A percentile compares a stretch with the other conserved stretches of the same genome.
These are phyloP conservation scores for Wickerhamiella infanticola DNA, from an alignment of 1,139 yeast species.

Conservation along the genomic window DNA sequence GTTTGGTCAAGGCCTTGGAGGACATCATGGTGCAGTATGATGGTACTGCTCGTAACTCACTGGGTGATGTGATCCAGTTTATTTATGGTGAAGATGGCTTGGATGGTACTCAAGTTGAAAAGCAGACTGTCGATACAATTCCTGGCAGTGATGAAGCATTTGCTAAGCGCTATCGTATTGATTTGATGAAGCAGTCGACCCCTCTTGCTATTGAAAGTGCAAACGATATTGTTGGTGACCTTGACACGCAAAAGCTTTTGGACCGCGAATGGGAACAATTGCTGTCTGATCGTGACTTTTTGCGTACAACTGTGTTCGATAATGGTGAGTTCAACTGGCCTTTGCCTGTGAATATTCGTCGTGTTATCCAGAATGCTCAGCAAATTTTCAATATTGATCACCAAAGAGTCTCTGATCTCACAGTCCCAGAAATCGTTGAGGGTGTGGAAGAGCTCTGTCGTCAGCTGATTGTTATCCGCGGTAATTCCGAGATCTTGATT, in stretches of 20 bases:
- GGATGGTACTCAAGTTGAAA: conserved; percentile 96
- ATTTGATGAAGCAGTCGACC: conserved; percentile 35
- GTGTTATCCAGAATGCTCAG: conserved; percentile 93
- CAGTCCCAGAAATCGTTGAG: conserved; percentile 59
- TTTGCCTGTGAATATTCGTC: conserved; percentile 89
- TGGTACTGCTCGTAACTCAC: conserved; percentile 94
- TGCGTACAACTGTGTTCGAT: conserved; percentile 68
- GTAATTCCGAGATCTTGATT: conserved; percentile 50
- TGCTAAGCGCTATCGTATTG: conserved; percentile 74
- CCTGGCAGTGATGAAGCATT: conserved; percentile 82
- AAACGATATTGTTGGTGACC: conserved; percentile 79
- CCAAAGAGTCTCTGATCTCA: conserved; percentile 77
- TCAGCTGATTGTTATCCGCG: conserved; percentile 66
- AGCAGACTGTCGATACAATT: conserved; percentile 90
- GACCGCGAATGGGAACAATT: conserved; percentile 79
- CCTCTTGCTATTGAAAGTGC: conserved; percentile 65
- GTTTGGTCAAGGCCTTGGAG: conserved; percentile 94
- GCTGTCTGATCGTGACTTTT: conserved; percentile 54
- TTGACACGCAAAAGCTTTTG: conserved; percentile 59
- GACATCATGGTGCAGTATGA: conserved; percentile 98
- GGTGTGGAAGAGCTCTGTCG: conserved; percentile 59
- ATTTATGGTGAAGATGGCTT: conserved; percentile 98
- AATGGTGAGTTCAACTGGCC: conserved; percentile 98
- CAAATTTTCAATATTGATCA: conserved; percentile 92
- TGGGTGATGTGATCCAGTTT: conserved; percentile 92